A percentile compares a stretch with the other conserved stretches of the same genome.
These are phyloP conservation scores for Dipteronia sinensis DNA, from an alignment of 345 rosid species.

Conservation along the genomic window DNA sequence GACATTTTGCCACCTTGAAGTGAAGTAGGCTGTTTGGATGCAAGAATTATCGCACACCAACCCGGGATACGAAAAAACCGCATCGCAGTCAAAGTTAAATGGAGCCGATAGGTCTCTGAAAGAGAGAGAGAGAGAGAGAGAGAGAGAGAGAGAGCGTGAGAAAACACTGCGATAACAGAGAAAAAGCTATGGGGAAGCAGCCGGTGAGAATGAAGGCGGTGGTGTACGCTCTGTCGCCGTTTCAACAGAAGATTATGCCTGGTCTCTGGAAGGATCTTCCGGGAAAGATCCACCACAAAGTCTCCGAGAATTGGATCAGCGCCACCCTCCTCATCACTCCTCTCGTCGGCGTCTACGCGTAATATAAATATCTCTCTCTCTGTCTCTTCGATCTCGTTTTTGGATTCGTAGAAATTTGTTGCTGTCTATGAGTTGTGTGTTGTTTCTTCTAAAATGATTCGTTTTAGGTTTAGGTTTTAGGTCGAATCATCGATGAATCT, in stretches of 20 bases:
- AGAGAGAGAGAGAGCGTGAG: not conserved
- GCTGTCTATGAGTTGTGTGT: not conserved
- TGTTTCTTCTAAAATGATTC: not conserved
- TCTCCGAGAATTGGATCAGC: conserved; percentile 85
- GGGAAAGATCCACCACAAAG: conserved; percentile 75
- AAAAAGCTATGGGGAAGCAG: conserved; percentile 62
- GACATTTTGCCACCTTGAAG: too few species aligned
- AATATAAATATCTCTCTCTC: not conserved
- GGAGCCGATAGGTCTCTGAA: not conserved
- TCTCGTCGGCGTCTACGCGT: conserved; percentile 65
- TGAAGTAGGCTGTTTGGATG: not conserved
- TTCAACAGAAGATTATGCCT: conserved; percentile 75
- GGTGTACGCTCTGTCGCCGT: conserved; percentile 76
- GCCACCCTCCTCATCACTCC: conserved; percentile 69
- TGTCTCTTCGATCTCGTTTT: not conserved
- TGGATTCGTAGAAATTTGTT: not conserved
- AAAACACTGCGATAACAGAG: not conserved
- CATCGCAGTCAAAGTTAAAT: not conserved
- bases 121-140: too few species aligned
- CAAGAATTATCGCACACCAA: not conserved
- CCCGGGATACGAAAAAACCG: not conserved
- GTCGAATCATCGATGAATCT: not conserved
- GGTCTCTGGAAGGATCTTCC: conserved; percentile 80
- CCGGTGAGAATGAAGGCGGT: conserved; percentile 87
- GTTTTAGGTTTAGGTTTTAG: not conserved